Evolutionary conservation across 208 protist species (phyloP).

Genomic region (Crithidia sp.): DNA sequence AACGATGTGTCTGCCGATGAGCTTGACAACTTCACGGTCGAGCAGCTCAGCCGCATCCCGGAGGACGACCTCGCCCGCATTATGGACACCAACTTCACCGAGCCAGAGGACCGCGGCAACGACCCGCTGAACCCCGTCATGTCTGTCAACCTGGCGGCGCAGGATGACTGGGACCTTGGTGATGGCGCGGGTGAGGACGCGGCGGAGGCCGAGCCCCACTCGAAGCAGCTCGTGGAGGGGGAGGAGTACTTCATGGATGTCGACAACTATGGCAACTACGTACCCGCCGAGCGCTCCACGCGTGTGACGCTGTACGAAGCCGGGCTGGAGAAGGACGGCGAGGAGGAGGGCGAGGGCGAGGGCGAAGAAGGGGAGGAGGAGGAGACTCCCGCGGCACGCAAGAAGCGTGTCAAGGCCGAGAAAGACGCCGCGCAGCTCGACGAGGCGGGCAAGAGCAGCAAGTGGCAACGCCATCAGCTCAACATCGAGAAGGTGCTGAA

Average conservation of each 20-base stretch:
- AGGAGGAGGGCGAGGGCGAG: constrained; percentile 41
- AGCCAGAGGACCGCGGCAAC: constrained; percentile 60
- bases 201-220: constrained; percentile 28
- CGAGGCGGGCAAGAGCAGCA: constrained; percentile 48
- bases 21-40: constrained; percentile 79
- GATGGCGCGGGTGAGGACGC: constrained; percentile 45
- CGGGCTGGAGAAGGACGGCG: constrained; percentile 43
- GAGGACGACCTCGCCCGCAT: constrained; percentile 60
- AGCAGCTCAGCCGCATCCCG: constrained; percentile 67
- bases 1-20: constrained; percentile 31
- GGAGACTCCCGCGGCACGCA: constrained; percentile 45
- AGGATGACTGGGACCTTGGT: constrained; percentile 87
- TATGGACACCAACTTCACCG: constrained; percentile 59
- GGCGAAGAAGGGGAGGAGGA: constrained; percentile 34
- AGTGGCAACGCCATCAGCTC: constrained; percentile 84
- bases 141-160: constrained; percentile 72
- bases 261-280: constrained; percentile 91
- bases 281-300: constrained; percentile 66
- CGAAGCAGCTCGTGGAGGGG: constrained; percentile 74
- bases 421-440: constrained; percentile 47
- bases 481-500: constrained; percentile 87
- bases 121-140: constrained; percentile 82
- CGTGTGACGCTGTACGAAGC: constrained; percentile 79
- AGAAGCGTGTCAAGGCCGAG: constrained; percentile 37
- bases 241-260: constrained; percentile 86